Evolutionary conservation across 352 stramenopile species (phyloP).

Genomic region (Globisporangium camurandrum): DNA sequence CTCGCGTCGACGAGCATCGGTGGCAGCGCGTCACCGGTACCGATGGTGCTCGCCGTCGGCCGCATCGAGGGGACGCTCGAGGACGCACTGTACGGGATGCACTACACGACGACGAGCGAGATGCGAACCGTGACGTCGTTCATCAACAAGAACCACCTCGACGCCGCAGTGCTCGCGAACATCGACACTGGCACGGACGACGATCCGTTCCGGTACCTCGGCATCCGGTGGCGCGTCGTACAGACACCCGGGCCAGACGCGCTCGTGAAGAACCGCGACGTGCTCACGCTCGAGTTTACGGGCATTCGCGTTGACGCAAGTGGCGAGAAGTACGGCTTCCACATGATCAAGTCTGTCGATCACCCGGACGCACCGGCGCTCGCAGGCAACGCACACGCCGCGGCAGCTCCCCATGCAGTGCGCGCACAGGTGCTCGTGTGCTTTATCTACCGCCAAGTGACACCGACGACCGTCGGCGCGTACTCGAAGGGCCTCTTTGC

Average conservation of each 20-base stretch:
- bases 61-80: slow-evolving; percentile 30
- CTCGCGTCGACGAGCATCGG: too few relatives aligned
- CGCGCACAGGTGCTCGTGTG: slow-evolving; percentile 9
- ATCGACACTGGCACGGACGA: slow-evolving; percentile 24
- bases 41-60: slow-evolving; percentile 35
- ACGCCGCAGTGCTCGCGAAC: slow-evolving; percentile 33
- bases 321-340: slow-evolving; percentile 26
- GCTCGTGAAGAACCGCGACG: slow-evolving; percentile 37
- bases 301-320: slow-evolving; percentile 22
- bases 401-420: not conserved
- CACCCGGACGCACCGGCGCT: not conserved
- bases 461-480: slow-evolving; percentile 2
- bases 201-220: slow-evolving; percentile 38
- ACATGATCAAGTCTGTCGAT: slow-evolving; percentile 14
- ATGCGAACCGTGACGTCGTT: slow-evolving; percentile 33
- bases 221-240: slow-evolving; percentile 37
- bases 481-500: slow-evolving; percentile 12
- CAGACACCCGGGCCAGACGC: slow-evolving; percentile 15
- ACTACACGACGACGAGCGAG: slow-evolving; percentile 37
- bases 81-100: slow-evolving; percentile 39
- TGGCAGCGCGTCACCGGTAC: slow-evolving; percentile 11
- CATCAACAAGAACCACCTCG: slow-evolving; percentile 28
- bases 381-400: not conserved
- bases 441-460: slow-evolving; percentile 11
- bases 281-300: slow-evolving; percentile 38